Conservation (phyloP, 1,284 basidiomycete genomes). For the Ceratobasidium sp. region DNA sequence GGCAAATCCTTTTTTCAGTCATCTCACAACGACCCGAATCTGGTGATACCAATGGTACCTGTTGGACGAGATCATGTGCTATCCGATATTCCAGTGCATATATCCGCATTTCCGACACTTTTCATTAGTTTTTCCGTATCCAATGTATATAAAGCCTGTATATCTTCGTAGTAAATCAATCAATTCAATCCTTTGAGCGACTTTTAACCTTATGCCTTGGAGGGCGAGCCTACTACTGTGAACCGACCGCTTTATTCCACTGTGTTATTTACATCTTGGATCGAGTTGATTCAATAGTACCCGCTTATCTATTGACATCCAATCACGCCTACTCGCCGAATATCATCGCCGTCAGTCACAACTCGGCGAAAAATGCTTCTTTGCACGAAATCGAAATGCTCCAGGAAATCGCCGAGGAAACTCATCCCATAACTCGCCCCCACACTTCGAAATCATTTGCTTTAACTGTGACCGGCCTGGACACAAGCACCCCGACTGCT, state of each 20-base stretch:
- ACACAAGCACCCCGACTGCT: neutral
- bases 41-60: neutral
- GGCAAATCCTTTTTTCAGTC: conserved; percentile 13
- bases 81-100: too few species aligned
- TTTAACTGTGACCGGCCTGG: neutral
- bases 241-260: too few species aligned
- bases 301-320: neutral
- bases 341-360: neutral
- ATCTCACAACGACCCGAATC: neutral
- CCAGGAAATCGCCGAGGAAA: too few species aligned
- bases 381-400: neutral
- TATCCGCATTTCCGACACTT: too few species aligned
- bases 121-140: too few species aligned
- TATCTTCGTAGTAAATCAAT: too few species aligned
- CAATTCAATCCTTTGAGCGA: too few species aligned
- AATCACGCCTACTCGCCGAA: conserved; percentile 12
- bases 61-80: too few species aligned
- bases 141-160: too few species aligned
- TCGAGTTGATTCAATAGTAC: neutral
- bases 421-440: neutral
- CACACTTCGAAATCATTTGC: neutral
- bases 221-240: too few species aligned
- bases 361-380: neutral
- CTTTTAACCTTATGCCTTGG: too few species aligned
- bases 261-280: too few species aligned